Evolutionary conservation across 192 early-diverging fungal genomes (phyloP).

Genomic region (Phycomyces nitens): DNA sequence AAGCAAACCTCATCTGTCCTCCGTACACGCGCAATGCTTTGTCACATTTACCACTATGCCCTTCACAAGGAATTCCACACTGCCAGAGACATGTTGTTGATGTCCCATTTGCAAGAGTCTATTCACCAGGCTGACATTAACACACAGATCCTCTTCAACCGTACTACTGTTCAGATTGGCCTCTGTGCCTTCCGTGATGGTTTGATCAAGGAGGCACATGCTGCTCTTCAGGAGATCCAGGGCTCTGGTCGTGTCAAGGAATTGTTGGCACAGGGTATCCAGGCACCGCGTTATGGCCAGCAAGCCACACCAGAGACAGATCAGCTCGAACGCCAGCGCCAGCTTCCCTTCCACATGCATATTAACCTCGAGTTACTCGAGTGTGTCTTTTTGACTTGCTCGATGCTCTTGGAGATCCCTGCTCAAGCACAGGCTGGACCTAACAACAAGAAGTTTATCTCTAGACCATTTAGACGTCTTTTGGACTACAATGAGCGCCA

Average conservation of each 20-base stretch:
- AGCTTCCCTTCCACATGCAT: conserved; percentile 99
- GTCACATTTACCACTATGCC: conserved; percentile 96
- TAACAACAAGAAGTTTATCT: conserved; percentile 71
- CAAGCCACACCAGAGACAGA: conserved; percentile 84
- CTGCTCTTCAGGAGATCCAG: conserved; percentile 85
- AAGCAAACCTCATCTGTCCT: conserved; percentile 75
- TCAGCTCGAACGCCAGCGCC: conserved; percentile 88
- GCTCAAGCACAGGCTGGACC: conserved; percentile 79
- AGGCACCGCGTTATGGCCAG: conserved; percentile 68
- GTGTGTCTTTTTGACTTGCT: conserved; percentile 91
- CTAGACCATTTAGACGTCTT: conserved; percentile 89
- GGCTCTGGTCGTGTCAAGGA: conserved; percentile 86
- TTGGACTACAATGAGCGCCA: conserved; percentile 95
- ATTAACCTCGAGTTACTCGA: conserved; percentile 98
- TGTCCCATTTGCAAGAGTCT: conserved; percentile 97
- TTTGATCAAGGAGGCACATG: conserved; percentile 83
- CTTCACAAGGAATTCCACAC: conserved; percentile 92
- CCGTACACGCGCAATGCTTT: conserved; percentile 92
- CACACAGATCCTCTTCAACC: conserved; percentile 96
- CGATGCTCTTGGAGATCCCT: conserved; percentile 98
- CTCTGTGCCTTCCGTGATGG: conserved; percentile 95
- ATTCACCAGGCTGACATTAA: conserved; percentile 83
- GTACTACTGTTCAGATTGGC: conserved; percentile 93
- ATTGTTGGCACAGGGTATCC: conserved; percentile 82
- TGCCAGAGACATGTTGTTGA: conserved; percentile 94